These are phyloP conservation scores for Condylostoma magnum DNA, from an alignment of 169 alveolate species.

Conservation along the genomic window DNA sequence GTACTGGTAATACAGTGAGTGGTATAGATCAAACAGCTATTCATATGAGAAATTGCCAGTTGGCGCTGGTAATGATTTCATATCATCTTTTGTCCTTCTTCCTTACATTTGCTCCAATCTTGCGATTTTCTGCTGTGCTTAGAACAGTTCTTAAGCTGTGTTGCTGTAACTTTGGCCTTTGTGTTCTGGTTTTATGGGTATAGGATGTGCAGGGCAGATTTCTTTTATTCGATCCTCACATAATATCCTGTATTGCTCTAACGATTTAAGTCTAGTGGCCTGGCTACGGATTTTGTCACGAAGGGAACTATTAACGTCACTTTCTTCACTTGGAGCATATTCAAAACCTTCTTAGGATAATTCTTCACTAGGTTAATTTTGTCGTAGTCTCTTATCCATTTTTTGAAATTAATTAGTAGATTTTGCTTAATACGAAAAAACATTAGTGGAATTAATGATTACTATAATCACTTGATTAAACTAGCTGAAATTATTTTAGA, in stretches of 20 bases:
- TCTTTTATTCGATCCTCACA: slow-evolving; percentile 60
- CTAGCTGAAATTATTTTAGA: no score
- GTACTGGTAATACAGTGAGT: not conserved
- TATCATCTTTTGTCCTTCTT: slow-evolving; percentile 22
- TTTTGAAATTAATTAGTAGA: no score
- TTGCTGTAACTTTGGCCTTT: slow-evolving; percentile 31
- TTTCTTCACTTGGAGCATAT: not conserved
- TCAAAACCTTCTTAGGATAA: not conserved
- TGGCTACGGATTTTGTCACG: slow-evolving; percentile 55
- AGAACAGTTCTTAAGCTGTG: slow-evolving; percentile 26
- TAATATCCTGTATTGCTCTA: slow-evolving; percentile 50
- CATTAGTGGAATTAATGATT: no score
- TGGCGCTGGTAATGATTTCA: slow-evolving; percentile 25
- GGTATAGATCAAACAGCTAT: slow-evolving; percentile 14
- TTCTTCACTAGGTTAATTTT: no score
- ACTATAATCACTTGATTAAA: no score
- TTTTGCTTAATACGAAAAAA: no score
- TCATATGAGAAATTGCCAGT: not conserved
- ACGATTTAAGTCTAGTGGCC: slow-evolving; percentile 50
- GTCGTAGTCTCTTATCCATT: no score
- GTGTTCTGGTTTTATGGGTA: slow-evolving; percentile 64
- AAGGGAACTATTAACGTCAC: not conserved
- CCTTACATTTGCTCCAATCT: slow-evolving; percentile 12
- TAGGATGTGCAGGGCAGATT: slow-evolving; percentile 50
- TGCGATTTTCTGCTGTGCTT: slow-evolving; percentile 29